These are phyloP conservation scores for Austroboletus eburneus DNA, from an alignment of 768 basidiomycete species.

Conservation along the genomic window DNA sequence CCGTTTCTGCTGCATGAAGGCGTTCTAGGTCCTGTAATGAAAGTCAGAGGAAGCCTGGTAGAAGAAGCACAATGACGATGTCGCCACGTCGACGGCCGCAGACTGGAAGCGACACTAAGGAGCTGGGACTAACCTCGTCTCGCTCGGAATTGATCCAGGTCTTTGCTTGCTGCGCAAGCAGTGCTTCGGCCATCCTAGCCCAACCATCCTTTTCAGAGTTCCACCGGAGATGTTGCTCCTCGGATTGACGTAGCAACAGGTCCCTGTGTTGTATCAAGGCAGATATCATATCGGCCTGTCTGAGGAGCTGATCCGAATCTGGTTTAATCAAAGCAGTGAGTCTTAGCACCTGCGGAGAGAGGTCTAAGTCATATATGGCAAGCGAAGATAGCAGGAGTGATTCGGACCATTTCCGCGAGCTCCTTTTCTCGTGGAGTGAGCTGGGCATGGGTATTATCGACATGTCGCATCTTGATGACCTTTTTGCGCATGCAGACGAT, in stretches of 20 bases:
- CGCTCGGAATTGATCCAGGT: slow-evolving; percentile 34
- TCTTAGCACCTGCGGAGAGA: slow-evolving; percentile 41
- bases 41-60: slow-evolving; percentile 11
- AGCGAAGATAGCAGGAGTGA: slow-evolving; percentile 7
- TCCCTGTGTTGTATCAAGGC: slow-evolving; percentile 55
- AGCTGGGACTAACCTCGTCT: slow-evolving; percentile 40
- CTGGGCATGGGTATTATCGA: slow-evolving; percentile 21
- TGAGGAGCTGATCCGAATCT: slow-evolving; percentile 43
- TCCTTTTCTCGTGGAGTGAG: slow-evolving; percentile 44
- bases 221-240: slow-evolving; percentile 61
- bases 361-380: slow-evolving; percentile 1
- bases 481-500: slow-evolving; percentile 45
- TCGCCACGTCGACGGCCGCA: neutral
- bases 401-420: slow-evolving; percentile 52
- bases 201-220: slow-evolving; percentile 60
- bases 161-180: slow-evolving; percentile 47
- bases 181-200: slow-evolving; percentile 63
- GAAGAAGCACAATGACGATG: too few species aligned
- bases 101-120: neutral
- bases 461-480: slow-evolving; percentile 41
- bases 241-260: slow-evolving; percentile 45
- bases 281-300: slow-evolving; percentile 62
- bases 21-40: slow-evolving; percentile 51
- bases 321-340: slow-evolving; percentile 42
- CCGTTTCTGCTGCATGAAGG: slow-evolving; percentile 49